Base-by-base conservation (phyloP, 257 asterid species). In the Nicotiana obtusifolia region DNA sequence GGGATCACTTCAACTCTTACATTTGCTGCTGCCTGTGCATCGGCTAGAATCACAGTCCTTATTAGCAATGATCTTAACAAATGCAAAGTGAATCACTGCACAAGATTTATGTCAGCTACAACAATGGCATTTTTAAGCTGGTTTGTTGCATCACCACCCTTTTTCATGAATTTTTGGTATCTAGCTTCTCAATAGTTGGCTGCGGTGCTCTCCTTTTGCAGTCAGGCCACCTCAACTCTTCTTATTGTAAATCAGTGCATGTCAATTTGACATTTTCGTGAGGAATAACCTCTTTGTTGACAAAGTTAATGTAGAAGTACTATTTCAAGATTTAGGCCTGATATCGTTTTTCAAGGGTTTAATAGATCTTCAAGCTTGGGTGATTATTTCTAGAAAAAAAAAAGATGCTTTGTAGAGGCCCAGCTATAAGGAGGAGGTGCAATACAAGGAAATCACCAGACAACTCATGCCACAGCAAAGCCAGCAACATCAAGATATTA, bases 41-140 rank as follows among this genome's bases (percentile, higher is more conserved):
- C 98, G 2, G 98, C 98, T 78, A 97, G 98, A 52, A 92, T 93
- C 86, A 95, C 98, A 2, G 97, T 92, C 84, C 94, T 93, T 56
- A 92, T 95, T 53, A 93, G 97, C 59, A 95, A 95, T 16, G 98
- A 95, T 81, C 89, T 93, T 20, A 90, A 87, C 24, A 91, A 78
- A 77, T 95, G 98, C 86, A 84, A 81, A 77, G 83, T 90, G 54
- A 95, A 93, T 81, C 96, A 93, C 88, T 95, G 98, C 88, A 83
- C 94, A 10, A 90, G 95, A 85, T 94, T 94, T 83, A 93, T 93
- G 92, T 89, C 97, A 6, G 94, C 97, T 33, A 93, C 98, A 68
- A 97, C 97, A 76, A 92, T 94, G 97, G 97, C 97, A 44, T 94
- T 94, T 26, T 89, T 94, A 80, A 87, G 97, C 91, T 94, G 98